A percentile compares a stretch with the other conserved stretches of the same genome.
Evolutionary conservation across 2,329 filamentous ascomycete species (phyloP).

Genomic region (Chaetoscypha palmicola): DNA sequence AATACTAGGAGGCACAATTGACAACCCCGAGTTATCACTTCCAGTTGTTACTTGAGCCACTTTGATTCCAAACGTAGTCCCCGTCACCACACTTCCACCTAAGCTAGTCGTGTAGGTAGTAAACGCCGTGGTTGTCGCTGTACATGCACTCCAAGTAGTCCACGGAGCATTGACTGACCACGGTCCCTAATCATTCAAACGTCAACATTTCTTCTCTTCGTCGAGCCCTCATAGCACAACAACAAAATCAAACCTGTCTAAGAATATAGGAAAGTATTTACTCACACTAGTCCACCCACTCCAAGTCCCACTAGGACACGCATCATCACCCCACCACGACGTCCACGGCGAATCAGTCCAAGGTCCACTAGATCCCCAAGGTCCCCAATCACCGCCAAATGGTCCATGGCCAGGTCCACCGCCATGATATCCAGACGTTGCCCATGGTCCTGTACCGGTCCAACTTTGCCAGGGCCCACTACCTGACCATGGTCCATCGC

Average conservation of each 20-base stretch:
- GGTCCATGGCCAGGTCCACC: conserved; percentile 4
- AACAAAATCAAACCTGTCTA: no score
- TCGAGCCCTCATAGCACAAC: no score
- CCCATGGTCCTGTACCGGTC: conserved; percentile 4
- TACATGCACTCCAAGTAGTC: conserved; percentile 13
- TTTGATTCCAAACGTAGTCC: conserved; percentile 8
- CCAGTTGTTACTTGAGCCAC: conserved; percentile 7
- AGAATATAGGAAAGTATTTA: background rate
- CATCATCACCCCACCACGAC: conserved; percentile 10
- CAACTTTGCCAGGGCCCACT: conserved; percentile 6
- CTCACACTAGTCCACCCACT: conserved; percentile 12
- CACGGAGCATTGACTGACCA: conserved; percentile 12
- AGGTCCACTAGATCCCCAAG: conserved; percentile 11
- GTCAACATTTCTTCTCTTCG: no score
- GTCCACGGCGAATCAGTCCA: conserved; percentile 13
- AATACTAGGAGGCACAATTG: background rate
- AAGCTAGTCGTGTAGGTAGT: conserved; percentile 7
- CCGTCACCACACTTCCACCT: conserved; percentile 6
- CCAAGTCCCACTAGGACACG: conserved; percentile 11
- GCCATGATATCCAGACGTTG: background rate
- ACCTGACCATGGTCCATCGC: background rate
- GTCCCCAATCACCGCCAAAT: conserved; percentile 12
- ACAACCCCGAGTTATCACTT: background rate
- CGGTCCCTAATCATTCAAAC: background rate
- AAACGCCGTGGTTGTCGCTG: conserved; percentile 8